These are phyloP conservation scores for Podospora bellae-mahoneyi DNA, from an alignment of 495 filamentous ascomycete genomes.

Conservation along the genomic window DNA sequence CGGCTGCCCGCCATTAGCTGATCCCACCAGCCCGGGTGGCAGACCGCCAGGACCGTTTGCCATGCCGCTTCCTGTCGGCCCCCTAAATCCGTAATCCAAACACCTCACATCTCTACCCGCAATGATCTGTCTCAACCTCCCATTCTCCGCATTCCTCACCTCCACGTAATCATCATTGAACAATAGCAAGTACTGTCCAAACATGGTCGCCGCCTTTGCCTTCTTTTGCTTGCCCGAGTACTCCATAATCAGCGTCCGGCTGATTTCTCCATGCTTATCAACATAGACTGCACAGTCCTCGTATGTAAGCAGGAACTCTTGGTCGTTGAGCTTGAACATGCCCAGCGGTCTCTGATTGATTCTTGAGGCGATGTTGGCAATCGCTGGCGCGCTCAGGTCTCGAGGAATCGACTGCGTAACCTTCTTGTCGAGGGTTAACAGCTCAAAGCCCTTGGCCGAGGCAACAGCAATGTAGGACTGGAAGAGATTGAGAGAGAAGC, in stretches of 20 bases:
- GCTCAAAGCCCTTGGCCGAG: constrained; percentile 89
- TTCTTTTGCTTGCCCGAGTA: constrained; percentile 88
- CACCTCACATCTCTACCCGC: constrained; percentile 81
- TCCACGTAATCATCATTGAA: constrained; percentile 92
- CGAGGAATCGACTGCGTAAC: constrained; percentile 78
- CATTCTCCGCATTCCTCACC: constrained; percentile 94
- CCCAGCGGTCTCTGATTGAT: constrained; percentile 83
- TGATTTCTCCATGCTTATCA: constrained; percentile 96
- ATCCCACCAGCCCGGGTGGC: constrained; percentile 8
- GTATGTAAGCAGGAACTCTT: constrained; percentile 91
- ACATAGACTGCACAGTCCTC: constrained; percentile 95
- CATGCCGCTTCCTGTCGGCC: constrained; percentile 42
- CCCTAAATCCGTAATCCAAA: constrained; percentile 77
- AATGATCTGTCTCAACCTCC: constrained; percentile 88
- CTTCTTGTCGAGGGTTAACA: constrained; percentile 95
- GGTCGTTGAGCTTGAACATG: constrained; percentile 93
- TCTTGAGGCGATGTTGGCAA: constrained; percentile 74
- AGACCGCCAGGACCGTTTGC: constrained; percentile 3
- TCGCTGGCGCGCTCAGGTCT: constrained; percentile 70
- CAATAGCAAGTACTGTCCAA: constrained; percentile 75
- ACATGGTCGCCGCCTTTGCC: constrained; percentile 69
- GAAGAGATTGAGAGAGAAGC: constrained; percentile 92
- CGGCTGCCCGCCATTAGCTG: constrained; percentile 14
- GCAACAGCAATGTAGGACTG: constrained; percentile 87
- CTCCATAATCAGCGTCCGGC: constrained; percentile 89